A percentile compares a stretch with the other conserved stretches of the same genome.
phyloP scores from a whole-genome alignment of 768 basidiomycete species.

The Peribolospora kevripleyi region DNA sequence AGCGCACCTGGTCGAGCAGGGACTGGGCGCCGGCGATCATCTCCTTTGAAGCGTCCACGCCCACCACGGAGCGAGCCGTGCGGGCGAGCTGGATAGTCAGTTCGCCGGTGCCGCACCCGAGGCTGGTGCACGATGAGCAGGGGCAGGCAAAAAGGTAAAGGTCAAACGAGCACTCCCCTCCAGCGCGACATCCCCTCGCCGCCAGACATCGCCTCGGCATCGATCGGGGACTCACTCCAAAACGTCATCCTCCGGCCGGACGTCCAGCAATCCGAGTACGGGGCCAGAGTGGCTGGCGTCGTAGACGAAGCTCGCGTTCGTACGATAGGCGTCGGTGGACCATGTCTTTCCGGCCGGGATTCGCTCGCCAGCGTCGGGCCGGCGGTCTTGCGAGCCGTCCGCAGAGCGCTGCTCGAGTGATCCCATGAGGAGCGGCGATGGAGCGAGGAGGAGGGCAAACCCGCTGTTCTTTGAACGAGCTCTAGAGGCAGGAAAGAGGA shows the following conservation, averaged over 20 bases:
- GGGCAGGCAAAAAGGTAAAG: neutral
- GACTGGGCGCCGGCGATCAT: conserved; percentile 37
- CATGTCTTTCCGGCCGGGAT: conserved; percentile 22
- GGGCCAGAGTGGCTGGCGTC: conserved; percentile 24
- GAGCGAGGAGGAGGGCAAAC: too few species aligned
- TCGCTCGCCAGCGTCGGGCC: too few species aligned
- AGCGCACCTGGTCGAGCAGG: conserved; percentile 22
- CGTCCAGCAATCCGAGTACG: conserved; percentile 36
- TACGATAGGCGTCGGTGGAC: conserved; percentile 37
- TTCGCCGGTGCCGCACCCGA: conserved; percentile 68
- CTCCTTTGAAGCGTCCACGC: conserved; percentile 34
- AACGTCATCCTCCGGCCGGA: conserved; percentile 41
- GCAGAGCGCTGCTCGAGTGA: too few species aligned
- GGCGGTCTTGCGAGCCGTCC: too few species aligned
- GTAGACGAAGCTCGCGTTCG: conserved; percentile 47
- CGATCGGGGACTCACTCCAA: conserved; percentile 6
- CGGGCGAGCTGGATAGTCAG: conserved; percentile 35
- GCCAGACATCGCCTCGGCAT: neutral
- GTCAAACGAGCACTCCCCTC: neutral
- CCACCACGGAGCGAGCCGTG: conserved; percentile 33
- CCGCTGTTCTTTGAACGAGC: too few species aligned
- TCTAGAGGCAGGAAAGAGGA: too few species aligned
- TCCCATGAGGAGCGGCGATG: too few species aligned
- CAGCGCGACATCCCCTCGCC: neutral
- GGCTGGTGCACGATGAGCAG: conserved; percentile 24